Evolutionary conservation across 179 eudicot genomes (phyloP).

Genomic region (Beta macrorhiza): DNA sequence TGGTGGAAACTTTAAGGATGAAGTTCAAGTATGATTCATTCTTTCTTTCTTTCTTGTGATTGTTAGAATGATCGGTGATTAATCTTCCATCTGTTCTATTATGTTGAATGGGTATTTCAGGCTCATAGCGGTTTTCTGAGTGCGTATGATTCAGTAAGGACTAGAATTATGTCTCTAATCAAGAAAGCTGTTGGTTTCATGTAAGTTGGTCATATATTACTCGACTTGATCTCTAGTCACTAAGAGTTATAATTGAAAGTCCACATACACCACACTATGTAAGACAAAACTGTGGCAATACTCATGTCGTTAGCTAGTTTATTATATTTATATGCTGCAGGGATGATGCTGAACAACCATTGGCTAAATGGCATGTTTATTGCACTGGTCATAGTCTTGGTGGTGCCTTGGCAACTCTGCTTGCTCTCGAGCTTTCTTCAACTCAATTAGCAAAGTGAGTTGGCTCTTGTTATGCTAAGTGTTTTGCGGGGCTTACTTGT

Average conservation of each 20-base stretch:
- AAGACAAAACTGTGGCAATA: background rate
- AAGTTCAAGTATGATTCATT: slow-evolving; percentile 65
- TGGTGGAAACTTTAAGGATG: slow-evolving; percentile 90
- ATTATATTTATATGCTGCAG: slow-evolving; percentile 36
- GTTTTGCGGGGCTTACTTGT: background rate
- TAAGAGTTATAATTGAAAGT: background rate
- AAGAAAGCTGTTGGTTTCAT: slow-evolving; percentile 57
- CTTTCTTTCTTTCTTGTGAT: background rate
- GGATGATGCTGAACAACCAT: slow-evolving; percentile 49
- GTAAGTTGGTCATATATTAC: slow-evolving; percentile 41
- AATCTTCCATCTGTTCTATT: slow-evolving; percentile 3
- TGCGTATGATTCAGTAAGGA: slow-evolving; percentile 95
- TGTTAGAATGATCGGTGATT: background rate
- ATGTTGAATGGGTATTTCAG: slow-evolving; percentile 37
- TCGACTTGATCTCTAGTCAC: background rate
- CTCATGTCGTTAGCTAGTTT: slow-evolving; percentile 12
- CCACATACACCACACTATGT: background rate
- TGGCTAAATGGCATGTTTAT: slow-evolving; percentile 70
- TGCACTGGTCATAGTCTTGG: slow-evolving; percentile 98
- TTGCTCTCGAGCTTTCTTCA: slow-evolving; percentile 92
- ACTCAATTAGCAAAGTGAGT: slow-evolving; percentile 87
- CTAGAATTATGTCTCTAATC: slow-evolving; percentile 71
- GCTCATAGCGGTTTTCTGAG: slow-evolving; percentile 91
- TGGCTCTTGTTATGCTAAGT: slow-evolving; percentile 17
- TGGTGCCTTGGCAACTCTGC: slow-evolving; percentile 94